phyloP scores from a whole-genome alignment of 2,329 filamentous ascomycete species.

The Sporothrix sp. region DNA sequence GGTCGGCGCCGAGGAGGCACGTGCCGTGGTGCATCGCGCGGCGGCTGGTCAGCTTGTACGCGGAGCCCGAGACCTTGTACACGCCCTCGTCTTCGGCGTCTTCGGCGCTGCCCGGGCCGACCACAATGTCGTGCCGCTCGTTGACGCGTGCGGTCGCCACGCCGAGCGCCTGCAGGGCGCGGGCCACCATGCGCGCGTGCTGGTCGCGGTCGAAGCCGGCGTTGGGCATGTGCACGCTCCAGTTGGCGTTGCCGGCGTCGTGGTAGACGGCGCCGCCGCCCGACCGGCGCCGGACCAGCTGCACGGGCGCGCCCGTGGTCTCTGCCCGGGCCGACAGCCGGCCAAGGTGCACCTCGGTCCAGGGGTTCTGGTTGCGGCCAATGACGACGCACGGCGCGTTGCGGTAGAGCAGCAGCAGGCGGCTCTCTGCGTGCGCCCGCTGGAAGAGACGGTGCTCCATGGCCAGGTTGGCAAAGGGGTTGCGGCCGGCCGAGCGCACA shows the following conservation, averaged over 20 bases:
- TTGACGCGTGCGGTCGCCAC: slow-evolving; percentile 70
- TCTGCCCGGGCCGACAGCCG: slow-evolving; percentile 34
- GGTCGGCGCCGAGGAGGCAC: slow-evolving; percentile 68
- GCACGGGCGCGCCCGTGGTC: slow-evolving; percentile 24
- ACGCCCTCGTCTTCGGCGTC: slow-evolving; percentile 3
- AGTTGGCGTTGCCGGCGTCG: slow-evolving; percentile 88
- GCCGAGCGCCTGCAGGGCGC: slow-evolving; percentile 57
- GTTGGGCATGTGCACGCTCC: slow-evolving; percentile 78
- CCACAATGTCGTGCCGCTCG: slow-evolving; percentile 83
- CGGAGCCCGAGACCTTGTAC: slow-evolving; percentile 79
- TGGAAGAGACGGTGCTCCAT: slow-evolving; percentile 86
- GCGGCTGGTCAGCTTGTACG: slow-evolving; percentile 79
- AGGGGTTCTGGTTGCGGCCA: slow-evolving; percentile 95
- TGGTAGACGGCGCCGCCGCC: slow-evolving; percentile 94
- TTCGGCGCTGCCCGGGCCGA: slow-evolving; percentile 28
- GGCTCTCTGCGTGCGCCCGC: slow-evolving; percentile 59
- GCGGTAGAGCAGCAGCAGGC: slow-evolving; percentile 75
- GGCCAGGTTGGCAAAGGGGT: slow-evolving; percentile 85
- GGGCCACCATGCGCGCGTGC: slow-evolving; percentile 86
- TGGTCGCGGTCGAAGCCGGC: slow-evolving; percentile 69
- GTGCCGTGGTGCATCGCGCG: slow-evolving; percentile 86
- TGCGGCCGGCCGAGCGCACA: slow-evolving; percentile 57
- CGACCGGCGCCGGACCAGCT: slow-evolving; percentile 71
- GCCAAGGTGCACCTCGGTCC: slow-evolving; percentile 75
- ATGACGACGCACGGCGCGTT: slow-evolving; percentile 84